Percentiles rank a stretch among this genome's conserved stretches.
These are phyloP conservation scores for Fraxinus xanthoxyloides DNA, from an alignment of 305 asterid species.

Conservation along the genomic window DNA sequence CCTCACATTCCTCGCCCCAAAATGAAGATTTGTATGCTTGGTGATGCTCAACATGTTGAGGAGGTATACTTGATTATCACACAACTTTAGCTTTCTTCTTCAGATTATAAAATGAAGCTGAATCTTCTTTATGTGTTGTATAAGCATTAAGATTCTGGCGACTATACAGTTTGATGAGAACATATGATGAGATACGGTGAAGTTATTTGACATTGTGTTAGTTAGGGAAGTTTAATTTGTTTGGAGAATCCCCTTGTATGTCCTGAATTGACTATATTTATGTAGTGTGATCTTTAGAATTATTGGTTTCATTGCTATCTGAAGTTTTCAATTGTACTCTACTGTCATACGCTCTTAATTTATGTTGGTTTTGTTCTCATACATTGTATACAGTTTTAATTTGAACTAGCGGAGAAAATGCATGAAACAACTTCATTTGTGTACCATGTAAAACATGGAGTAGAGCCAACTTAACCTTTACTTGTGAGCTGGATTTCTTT, in stretches of 20 bases:
- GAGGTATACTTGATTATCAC: constrained; percentile 39
- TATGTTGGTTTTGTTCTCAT: not conserved
- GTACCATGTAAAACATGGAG: not conserved
- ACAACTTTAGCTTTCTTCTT: not conserved
- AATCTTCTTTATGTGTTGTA: not conserved
- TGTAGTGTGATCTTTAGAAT: not conserved
- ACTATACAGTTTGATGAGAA: not conserved
- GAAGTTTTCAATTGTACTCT: not conserved
- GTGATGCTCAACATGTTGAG: constrained; percentile 77
- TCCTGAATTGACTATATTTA: not conserved
- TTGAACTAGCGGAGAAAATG: not conserved
- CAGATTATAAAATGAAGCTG: not conserved
- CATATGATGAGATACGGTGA: not conserved
- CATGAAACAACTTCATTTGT: not conserved
- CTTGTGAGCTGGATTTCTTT: not conserved
- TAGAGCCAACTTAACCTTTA: not conserved
- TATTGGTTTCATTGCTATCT: not conserved
- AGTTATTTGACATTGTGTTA: not conserved
- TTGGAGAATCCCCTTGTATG: not conserved
- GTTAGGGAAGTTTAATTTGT: not conserved
- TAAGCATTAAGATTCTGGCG: not conserved
- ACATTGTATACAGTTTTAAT: not conserved
- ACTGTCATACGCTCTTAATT: not conserved
- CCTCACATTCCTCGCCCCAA: constrained; percentile 74
- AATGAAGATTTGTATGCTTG: constrained; percentile 77